These are phyloP conservation scores for Clitoria ternatea DNA, from an alignment of 306 rosid genomes.

Conservation along the genomic window DNA sequence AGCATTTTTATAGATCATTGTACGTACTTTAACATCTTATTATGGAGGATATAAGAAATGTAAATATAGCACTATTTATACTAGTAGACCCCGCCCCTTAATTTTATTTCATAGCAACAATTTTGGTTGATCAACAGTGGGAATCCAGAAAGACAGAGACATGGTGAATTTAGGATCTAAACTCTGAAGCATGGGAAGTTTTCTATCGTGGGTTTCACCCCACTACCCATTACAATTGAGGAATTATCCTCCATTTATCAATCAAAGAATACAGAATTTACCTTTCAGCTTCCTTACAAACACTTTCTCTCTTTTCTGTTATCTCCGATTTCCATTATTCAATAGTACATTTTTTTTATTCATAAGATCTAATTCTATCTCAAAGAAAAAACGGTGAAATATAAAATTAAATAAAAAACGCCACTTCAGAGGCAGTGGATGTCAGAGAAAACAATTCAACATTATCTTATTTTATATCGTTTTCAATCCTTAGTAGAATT, in stretches of 20 bases:
- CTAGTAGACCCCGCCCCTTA: neutral
- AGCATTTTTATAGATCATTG: neutral
- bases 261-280: too few species aligned
- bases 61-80: neutral
- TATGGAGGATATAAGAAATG: neutral
- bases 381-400: neutral
- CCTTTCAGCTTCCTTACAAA: too few species aligned
- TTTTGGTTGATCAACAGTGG: neutral
- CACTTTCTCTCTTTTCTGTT: too few species aligned
- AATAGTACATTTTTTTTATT: neutral
- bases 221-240: too few species aligned
- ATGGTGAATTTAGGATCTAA: neutral
- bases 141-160: neutral
- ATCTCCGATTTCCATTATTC: too few species aligned
- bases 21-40: neutral
- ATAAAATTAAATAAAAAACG: constrained; percentile 10
- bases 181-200: neutral
- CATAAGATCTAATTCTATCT: constrained; percentile 14
- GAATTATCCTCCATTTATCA: too few species aligned
- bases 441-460: neutral
- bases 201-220: too few species aligned
- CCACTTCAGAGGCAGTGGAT: constrained; percentile 1
- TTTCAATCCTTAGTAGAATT: constrained; percentile 15
- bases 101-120: neutral
- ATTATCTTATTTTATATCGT: constrained; percentile 5